A percentile compares a stretch with the other conserved stretches of the same genome.
phyloP scores from a whole-genome alignment of 148 eudicot species.

The Fallopia convolvulus region DNA sequence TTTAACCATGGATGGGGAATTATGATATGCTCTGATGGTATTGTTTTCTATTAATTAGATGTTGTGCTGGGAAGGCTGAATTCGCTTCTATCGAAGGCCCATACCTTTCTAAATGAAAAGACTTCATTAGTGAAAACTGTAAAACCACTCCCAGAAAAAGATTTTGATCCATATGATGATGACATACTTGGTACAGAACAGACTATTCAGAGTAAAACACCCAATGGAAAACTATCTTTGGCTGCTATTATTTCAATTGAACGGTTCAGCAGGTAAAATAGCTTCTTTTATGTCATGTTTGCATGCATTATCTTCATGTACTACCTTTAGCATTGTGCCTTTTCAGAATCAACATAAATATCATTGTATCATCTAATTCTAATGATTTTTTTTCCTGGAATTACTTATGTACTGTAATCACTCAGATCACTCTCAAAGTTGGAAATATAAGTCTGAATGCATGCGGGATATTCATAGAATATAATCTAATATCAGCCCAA shows the following conservation, averaged over 20 bases:
- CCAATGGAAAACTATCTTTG: constrained; percentile 58
- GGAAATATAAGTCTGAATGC: not conserved
- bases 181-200: constrained; percentile 58
- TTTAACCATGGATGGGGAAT: not conserved
- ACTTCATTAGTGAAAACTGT: constrained; percentile 66
- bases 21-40: not conserved
- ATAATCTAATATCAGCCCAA: not conserved
- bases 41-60: constrained; percentile 26
- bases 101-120: constrained; percentile 54
- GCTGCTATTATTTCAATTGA: constrained; percentile 80
- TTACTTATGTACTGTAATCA: not conserved
- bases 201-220: constrained; percentile 50
- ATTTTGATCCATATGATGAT: constrained; percentile 34
- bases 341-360: not conserved
- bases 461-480: not conserved
- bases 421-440: not conserved
- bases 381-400: not conserved
- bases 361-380: not conserved
- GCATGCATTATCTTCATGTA: not conserved
- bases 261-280: constrained; percentile 72
- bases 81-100: constrained; percentile 65
- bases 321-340: constrained; percentile 3
- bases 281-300: not conserved
- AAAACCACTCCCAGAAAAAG: constrained; percentile 31
- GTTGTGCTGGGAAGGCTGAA: constrained; percentile 59